Percentiles rank a stretch among this genome's conserved stretches.
Evolutionary conservation across 805 yeast genomes (phyloP).

Genomic region (Zygotorulaspora sp.): DNA sequence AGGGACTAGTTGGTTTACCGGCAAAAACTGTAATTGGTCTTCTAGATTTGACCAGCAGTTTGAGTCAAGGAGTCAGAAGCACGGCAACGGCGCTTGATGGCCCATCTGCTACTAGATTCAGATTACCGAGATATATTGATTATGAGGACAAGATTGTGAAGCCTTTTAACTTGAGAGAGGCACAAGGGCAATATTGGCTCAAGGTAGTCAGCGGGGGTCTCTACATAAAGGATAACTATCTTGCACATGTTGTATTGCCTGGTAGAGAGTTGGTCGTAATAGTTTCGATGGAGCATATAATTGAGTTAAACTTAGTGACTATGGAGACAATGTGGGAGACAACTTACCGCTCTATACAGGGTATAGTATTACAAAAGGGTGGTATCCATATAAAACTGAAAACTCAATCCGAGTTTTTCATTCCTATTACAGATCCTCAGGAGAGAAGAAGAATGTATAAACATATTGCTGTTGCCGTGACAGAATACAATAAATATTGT

Average conservation of each 20-base stretch:
- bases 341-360: conserved; percentile 55
- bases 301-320: conserved; percentile 59
- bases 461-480: conserved; percentile 75
- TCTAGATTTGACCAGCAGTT: conserved; percentile 85
- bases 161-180: conserved; percentile 72
- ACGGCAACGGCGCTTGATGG: conserved; percentile 87
- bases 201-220: conserved; percentile 79
- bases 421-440: conserved; percentile 68
- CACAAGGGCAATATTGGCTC: conserved; percentile 93
- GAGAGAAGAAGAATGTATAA: conserved; percentile 64
- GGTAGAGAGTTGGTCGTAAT: conserved; percentile 76
- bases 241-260: conserved; percentile 80
- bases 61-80: conserved; percentile 89
- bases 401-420: conserved; percentile 61
- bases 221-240: conserved; percentile 63
- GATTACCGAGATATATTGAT: conserved; percentile 75
- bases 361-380: conserved; percentile 70
- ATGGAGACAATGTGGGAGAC: conserved; percentile 70
- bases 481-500: conserved; percentile 67
- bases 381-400: conserved; percentile 70
- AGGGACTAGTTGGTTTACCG: conserved; percentile 92
- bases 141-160: conserved; percentile 62
- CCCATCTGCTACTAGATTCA: conserved; percentile 68
- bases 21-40: conserved; percentile 95
- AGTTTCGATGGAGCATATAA: conserved; percentile 65